Percentiles rank a stretch among this genome's conserved stretches.
Conservation (phyloP, 2,329 filamentous ascomycete species). For the Alternaria postmessia region DNA sequence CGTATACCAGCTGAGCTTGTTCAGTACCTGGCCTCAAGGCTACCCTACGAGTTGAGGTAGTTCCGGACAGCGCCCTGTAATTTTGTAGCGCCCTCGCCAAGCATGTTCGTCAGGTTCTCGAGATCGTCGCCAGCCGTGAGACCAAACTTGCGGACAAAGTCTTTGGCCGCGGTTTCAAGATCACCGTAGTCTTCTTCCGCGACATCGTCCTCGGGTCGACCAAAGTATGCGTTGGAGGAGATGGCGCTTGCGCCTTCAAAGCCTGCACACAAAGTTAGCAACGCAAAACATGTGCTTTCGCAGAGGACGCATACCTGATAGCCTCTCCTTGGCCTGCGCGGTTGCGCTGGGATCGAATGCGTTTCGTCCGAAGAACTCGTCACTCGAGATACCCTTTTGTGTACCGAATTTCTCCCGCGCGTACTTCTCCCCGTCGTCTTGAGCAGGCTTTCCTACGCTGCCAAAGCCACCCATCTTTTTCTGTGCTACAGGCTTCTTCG, state of each 20-base stretch:
- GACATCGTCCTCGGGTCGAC: slow-evolving; percentile 83
- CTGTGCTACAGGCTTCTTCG: slow-evolving; percentile 62
- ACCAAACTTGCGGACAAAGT: slow-evolving; percentile 94
- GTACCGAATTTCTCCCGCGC: slow-evolving; percentile 86
- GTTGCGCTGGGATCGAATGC: slow-evolving; percentile 81
- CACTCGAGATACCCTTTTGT: slow-evolving; percentile 96
- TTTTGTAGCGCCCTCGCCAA: slow-evolving; percentile 85
- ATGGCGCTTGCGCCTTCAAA: slow-evolving; percentile 94
- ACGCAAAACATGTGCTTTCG: not conserved
- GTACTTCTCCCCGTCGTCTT: slow-evolving; percentile 79
- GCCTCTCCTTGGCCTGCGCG: slow-evolving; percentile 83
- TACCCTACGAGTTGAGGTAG: slow-evolving; percentile 52
- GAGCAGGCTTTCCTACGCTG: slow-evolving; percentile 75
- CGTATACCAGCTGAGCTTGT: not conserved
- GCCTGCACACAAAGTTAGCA: slow-evolving; percentile 54
- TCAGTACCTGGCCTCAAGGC: not conserved
- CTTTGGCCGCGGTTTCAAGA: slow-evolving; percentile 90
- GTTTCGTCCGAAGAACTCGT: slow-evolving; percentile 97
- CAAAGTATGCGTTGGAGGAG: slow-evolving; percentile 97
- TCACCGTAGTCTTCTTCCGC: slow-evolving; percentile 81
- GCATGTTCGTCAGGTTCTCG: slow-evolving; percentile 82
- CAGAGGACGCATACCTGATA: slow-evolving; percentile 61
- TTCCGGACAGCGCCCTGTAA: slow-evolving; percentile 69
- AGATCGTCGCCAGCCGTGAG: slow-evolving; percentile 95
- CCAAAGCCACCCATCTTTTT: slow-evolving; percentile 92